These are phyloP conservation scores for Acacia melanoxylon DNA, from an alignment of 306 rosid species.

Conservation along the genomic window DNA sequence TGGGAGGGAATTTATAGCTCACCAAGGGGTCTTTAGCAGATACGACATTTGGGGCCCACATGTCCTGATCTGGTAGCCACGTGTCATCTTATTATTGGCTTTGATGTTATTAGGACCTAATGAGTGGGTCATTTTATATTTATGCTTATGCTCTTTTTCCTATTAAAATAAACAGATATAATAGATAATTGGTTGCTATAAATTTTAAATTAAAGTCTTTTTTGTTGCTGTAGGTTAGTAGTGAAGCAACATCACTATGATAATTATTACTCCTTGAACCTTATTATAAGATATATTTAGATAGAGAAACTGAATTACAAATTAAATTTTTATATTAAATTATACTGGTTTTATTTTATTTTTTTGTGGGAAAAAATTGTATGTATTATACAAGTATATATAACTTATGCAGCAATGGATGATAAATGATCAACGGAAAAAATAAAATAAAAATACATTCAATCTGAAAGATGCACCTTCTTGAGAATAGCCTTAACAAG, in stretches of 20 bases:
- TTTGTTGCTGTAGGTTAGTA: neutral
- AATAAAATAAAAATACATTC: too few relatives aligned
- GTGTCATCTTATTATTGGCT: slow-evolving; percentile 29
- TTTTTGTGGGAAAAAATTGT: too few relatives aligned
- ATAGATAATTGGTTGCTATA: neutral
- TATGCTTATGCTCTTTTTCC: neutral
- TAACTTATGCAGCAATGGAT: too few relatives aligned
- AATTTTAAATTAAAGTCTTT: neutral
- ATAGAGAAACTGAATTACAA: too few relatives aligned
- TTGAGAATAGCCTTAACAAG: too few relatives aligned
- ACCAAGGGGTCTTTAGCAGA: neutral
- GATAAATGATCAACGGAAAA: too few relatives aligned
- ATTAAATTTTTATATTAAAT: too few relatives aligned
- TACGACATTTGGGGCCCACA: slow-evolving; percentile 59
- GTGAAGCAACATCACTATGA: neutral
- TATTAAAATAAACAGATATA: neutral
- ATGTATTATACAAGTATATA: too few relatives aligned
- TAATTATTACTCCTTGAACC: too few relatives aligned
- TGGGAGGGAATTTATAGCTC: neutral
- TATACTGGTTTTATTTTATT: too few relatives aligned
- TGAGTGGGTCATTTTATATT: neutral
- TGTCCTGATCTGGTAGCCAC: slow-evolving; percentile 46
- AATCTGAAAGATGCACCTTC: too few relatives aligned
- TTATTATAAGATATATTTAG: too few relatives aligned
- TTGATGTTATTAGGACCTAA: neutral